phyloP scores from a whole-genome alignment of 164 flowering plant species.

The Akebia trifoliata region DNA sequence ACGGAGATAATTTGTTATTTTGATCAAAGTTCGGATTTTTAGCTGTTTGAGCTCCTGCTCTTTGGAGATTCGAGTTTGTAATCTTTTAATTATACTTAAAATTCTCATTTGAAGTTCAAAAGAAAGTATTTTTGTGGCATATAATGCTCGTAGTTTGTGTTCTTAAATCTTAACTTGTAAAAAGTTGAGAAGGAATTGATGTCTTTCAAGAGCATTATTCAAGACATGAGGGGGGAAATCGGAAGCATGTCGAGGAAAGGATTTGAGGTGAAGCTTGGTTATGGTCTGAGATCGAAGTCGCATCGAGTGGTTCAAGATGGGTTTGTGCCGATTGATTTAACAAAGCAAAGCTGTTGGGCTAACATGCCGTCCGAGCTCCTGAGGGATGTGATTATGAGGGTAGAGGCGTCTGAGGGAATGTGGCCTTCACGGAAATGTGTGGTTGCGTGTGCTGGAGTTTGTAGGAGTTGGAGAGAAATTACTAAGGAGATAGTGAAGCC shows the following conservation, averaged over 20 bases:
- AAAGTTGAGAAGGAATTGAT: constrained; percentile 5
- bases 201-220: constrained; percentile 38
- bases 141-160: background rate
- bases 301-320: constrained; percentile 60
- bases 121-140: background rate
- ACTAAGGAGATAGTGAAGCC: constrained; percentile 67
- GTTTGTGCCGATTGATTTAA: constrained; percentile 22
- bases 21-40: background rate
- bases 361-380: constrained; percentile 83
- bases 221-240: constrained; percentile 60
- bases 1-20: background rate
- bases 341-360: constrained; percentile 71
- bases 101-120: background rate
- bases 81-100: too few species aligned
- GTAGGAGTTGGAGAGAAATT: constrained; percentile 71
- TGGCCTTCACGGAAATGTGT: constrained; percentile 78
- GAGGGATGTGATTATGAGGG: constrained; percentile 59
- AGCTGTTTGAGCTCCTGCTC: background rate
- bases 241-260: constrained; percentile 55
- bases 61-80: background rate
- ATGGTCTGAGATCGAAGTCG: constrained; percentile 69
- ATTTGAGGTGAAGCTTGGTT: constrained; percentile 56
- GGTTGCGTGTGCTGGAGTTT: constrained; percentile 82
- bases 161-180: too few species aligned
- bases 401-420: constrained; percentile 63